Evolutionary conservation across 2,329 filamentous ascomycete genomes (phyloP).

Genomic region (Hypoxylon sp.): DNA sequence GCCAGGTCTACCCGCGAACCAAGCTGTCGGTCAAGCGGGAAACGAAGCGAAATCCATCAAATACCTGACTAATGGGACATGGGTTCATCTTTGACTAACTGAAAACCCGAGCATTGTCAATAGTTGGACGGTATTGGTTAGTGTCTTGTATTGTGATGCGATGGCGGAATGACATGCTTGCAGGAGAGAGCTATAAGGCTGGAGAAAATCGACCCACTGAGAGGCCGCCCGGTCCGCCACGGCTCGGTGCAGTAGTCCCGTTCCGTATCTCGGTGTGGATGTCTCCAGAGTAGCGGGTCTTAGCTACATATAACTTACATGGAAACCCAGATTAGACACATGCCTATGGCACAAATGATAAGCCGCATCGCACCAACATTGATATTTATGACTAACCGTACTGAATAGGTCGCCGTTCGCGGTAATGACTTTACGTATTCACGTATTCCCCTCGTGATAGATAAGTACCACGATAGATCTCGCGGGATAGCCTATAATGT

Average conservation of each 20-base stretch:
- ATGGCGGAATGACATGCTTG: conserved; percentile 40
- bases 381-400: conserved; percentile 20
- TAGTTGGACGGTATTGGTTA: conserved; percentile 32
- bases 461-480: conserved; percentile 13
- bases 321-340: conserved; percentile 5
- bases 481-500: background rate
- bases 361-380: conserved; percentile 31
- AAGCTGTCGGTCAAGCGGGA: conserved; percentile 15
- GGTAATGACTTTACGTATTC: conserved; percentile 27
- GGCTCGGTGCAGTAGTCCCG: conserved; percentile 40
- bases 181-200: conserved; percentile 39
- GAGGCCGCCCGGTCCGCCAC: conserved; percentile 36
- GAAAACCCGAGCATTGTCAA: conserved; percentile 10
- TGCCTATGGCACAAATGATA: conserved; percentile 30
- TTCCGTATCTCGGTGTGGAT: conserved; percentile 43
- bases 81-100: conserved; percentile 39
- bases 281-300: conserved; percentile 42
- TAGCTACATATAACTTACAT: conserved; percentile 16
- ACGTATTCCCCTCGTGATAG: conserved; percentile 20
- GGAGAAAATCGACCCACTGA: conserved; percentile 35
- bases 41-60: conserved; percentile 3
- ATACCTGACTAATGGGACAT: conserved; percentile 26
- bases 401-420: conserved; percentile 3
- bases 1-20: conserved; percentile 10
- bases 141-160: conserved; percentile 32